These are phyloP conservation scores for Rhizophagus prolifer DNA, from an alignment of 192 early-diverging fungal genomes.

Conservation along the genomic window DNA sequence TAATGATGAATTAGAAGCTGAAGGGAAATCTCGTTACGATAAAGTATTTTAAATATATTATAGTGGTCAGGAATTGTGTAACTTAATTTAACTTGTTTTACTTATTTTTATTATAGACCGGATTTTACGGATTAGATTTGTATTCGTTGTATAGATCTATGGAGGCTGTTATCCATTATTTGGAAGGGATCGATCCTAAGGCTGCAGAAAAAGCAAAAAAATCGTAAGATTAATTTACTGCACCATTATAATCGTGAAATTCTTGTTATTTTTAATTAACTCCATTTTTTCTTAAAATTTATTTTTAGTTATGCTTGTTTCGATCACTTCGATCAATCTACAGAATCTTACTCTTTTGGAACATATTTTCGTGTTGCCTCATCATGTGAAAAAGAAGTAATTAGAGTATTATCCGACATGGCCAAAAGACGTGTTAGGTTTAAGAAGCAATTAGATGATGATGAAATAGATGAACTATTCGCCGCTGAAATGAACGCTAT, in stretches of 20 bases:
- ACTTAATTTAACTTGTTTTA: neutral
- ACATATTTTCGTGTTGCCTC: neutral
- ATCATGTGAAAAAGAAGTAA: conserved; percentile 18
- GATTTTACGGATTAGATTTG: conserved; percentile 14
- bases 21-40: neutral
- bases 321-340: conserved; percentile 1
- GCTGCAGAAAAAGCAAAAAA: neutral
- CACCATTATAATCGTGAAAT: neutral
- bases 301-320: conserved; percentile 7
- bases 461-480: conserved; percentile 14
- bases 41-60: neutral
- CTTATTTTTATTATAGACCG: neutral
- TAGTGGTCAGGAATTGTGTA: neutral
- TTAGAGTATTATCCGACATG: neutral
- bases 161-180: neutral
- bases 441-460: neutral
- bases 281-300: neutral
- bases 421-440: neutral
- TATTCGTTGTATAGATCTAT: conserved; percentile 21
- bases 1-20: conserved; percentile 10
- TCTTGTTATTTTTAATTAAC: neutral
- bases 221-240: neutral
- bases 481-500: conserved; percentile 8
- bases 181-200: neutral
- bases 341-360: neutral